Conservation (phyloP, 2,329 filamentous ascomycete genomes). For the Nemania abortiva region DNA sequence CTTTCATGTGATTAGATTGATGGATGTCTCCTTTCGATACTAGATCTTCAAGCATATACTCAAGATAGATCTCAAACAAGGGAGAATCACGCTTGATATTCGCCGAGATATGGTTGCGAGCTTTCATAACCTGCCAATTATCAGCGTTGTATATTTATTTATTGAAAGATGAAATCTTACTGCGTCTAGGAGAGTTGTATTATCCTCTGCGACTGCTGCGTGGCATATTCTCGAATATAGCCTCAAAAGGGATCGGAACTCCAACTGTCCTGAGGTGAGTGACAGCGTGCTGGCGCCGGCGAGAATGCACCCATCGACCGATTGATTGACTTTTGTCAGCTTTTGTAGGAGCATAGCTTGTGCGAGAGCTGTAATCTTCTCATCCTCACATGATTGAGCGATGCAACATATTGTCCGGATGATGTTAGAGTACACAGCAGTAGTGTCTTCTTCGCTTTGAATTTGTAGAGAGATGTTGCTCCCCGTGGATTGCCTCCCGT, state of each 20-base stretch:
- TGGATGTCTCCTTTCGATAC: slow-evolving; percentile 91
- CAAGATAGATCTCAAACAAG: slow-evolving; percentile 84
- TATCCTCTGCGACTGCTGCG: slow-evolving; percentile 77
- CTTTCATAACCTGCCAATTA: slow-evolving; percentile 71
- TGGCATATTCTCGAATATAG: slow-evolving; percentile 82
- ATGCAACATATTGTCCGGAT: slow-evolving; percentile 96
- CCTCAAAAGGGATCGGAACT: slow-evolving; percentile 88
- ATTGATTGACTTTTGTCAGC: slow-evolving; percentile 82
- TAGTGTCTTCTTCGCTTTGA: slow-evolving; percentile 81
- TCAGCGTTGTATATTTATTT: slow-evolving; percentile 31
- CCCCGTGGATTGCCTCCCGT: slow-evolving; percentile 70
- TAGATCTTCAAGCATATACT: slow-evolving; percentile 85
- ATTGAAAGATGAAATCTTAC: slow-evolving; percentile 60
- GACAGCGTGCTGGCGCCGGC: slow-evolving; percentile 83
- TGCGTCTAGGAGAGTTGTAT: slow-evolving; percentile 75
- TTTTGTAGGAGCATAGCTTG: slow-evolving; percentile 98
- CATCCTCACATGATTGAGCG: slow-evolving; percentile 82
- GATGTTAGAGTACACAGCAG: slow-evolving; percentile 84
- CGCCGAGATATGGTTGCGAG: slow-evolving; percentile 81
- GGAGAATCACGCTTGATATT: slow-evolving; percentile 76
- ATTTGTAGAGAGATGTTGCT: slow-evolving; percentile 84
- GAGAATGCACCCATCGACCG: slow-evolving; percentile 87
- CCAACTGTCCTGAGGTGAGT: slow-evolving; percentile 79
- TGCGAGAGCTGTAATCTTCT: slow-evolving; percentile 92
- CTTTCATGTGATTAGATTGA: slow-evolving; percentile 77